Evolutionary conservation across 1,139 yeast species (phyloP), one percentile per base, ranked within the genome.

Genomic region (Torulaspora pretoriensis): DNA sequence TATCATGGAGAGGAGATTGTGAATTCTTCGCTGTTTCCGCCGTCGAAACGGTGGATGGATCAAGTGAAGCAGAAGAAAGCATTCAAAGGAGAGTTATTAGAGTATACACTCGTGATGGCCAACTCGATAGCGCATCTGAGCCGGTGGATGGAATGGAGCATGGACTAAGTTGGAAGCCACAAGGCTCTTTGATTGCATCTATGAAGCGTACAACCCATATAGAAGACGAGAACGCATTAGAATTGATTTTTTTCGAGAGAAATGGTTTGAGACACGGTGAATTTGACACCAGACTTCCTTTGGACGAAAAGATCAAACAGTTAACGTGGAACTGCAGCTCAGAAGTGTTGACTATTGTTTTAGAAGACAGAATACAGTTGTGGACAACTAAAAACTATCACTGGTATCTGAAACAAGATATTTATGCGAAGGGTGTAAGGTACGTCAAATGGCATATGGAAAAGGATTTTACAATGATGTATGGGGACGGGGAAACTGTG

Each of bases 1-100:
- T 92, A 4, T 78, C 95, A 33, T 94, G 99, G 99, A 77, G 98
- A 61, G 97, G 97, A 8, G 98, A 94, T 63, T 85, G 96, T 55
- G 94, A 85, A 54, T 89, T 69, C 61, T 83, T 94, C 54, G 78
- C 86, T 2, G 72, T 92, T 3, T 74, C 82, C 17, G 72, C 84
- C 0, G 67, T 81, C 34, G 95, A 86, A 56, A 68, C 68, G 1
- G 72, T 57, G 2, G 45, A 42, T 16, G 57, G 52, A 25, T 52
- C 54, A 2, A 44, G 40, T 17, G 57, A 53, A 27, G 51, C 53
- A 8, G 60, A 56, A 36, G 58, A 74, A 1, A 55, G 61, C 16
- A 66, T 70, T 39, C 70, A 71, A 41, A 74, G 97, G 64, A 77
- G 98, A 67, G 92, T 85, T 7, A 72, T 92, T 24, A 73, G 98